Evolutionary conservation across 2,329 filamentous ascomycete species (phyloP).

Genomic region (Leptosphaerulina australis): DNA sequence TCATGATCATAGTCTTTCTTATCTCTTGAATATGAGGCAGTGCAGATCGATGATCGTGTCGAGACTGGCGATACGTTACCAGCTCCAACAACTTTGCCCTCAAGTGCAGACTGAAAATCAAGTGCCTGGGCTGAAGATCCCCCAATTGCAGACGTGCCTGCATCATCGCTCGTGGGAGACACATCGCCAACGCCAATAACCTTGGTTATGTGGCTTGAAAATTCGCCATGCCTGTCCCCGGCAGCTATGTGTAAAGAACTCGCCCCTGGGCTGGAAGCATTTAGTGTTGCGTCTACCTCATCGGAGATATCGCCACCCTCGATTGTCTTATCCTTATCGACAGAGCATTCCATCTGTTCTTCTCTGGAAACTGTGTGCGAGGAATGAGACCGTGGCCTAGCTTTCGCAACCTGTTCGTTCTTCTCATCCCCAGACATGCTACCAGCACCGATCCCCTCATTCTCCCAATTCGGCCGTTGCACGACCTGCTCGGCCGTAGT

Average conservation of each 20-base stretch:
- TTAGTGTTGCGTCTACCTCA: not conserved
- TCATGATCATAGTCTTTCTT: not conserved
- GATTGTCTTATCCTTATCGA: not conserved
- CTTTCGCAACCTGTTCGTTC: not conserved
- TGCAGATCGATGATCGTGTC: constrained; percentile 6
- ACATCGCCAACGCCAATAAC: constrained; percentile 31
- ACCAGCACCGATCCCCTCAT: constrained; percentile 29
- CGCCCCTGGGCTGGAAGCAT: not conserved
- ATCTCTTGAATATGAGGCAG: not conserved
- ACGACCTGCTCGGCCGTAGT: not conserved
- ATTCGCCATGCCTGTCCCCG: not conserved
- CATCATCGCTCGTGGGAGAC: constrained; percentile 22
- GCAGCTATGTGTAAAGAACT: not conserved
- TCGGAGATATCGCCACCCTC: too few relatives aligned
- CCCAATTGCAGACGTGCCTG: not conserved
- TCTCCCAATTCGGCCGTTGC: constrained; percentile 24
- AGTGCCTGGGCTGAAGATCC: constrained; percentile 2
- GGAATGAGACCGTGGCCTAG: not conserved
- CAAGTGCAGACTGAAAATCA: constrained; percentile 23
- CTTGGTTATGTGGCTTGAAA: constrained; percentile 25
- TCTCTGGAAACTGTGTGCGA: not conserved
- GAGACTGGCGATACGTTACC: constrained; percentile 39
- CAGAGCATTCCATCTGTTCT: not conserved
- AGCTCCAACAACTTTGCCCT: constrained; percentile 31
- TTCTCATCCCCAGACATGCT: constrained; percentile 25